Evolutionary conservation across 352 stramenopile species (phyloP).

Genomic region (Globisporangium barbulae): DNA sequence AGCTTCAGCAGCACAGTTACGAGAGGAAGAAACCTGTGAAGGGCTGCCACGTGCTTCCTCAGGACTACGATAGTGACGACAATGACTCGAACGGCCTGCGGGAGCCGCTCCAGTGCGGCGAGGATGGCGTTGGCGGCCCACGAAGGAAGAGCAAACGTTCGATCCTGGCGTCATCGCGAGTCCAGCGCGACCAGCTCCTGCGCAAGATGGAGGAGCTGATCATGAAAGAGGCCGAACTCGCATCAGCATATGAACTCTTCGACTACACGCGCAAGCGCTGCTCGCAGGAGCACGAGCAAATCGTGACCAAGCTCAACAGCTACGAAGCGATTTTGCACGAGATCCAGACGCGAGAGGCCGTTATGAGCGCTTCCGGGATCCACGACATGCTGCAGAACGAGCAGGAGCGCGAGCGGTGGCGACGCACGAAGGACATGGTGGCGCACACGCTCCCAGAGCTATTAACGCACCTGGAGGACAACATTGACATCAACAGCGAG

Average conservation of each 20-base stretch:
- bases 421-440: conserved; percentile 55
- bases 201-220: conserved; percentile 57
- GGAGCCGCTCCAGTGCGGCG: conserved; percentile 9
- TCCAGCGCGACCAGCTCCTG: conserved; percentile 55
- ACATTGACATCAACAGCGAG: conserved; percentile 58
- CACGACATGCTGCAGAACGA: conserved; percentile 26
- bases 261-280: conserved; percentile 51
- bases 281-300: conserved; percentile 39
- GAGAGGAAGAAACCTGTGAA: conserved; percentile 29
- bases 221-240: conserved; percentile 57
- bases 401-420: conserved; percentile 40
- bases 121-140: not conserved
- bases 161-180: conserved; percentile 37
- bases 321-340: conserved; percentile 40
- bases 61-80: conserved; percentile 24
- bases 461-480: conserved; percentile 48
- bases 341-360: conserved; percentile 24
- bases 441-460: conserved; percentile 45
- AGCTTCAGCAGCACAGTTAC: conserved; percentile 16
- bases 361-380: conserved; percentile 15
- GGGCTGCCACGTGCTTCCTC: conserved; percentile 41
- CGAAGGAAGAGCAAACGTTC: conserved; percentile 14
- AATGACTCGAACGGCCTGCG: conserved; percentile 13
- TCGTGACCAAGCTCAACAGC: conserved; percentile 37
- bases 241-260: conserved; percentile 54